Base-by-base conservation (phyloP, 257 asterid genomes). In the Nicotiana noctiflora region DNA sequence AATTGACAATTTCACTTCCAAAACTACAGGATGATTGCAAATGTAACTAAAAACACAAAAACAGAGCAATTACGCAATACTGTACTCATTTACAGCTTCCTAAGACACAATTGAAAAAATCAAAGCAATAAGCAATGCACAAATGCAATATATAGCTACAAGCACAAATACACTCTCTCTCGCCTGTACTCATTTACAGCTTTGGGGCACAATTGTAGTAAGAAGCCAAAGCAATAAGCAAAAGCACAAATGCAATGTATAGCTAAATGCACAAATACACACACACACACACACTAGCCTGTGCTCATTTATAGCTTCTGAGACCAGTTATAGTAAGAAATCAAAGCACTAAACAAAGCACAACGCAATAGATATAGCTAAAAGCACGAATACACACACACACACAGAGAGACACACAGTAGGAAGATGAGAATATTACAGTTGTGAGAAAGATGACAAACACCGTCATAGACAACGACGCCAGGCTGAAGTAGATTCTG, bases 381-480 rank as follows among this genome's bases (percentile, higher is more conserved):
- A 70, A 19, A 70, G 19, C 57, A 40, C 19, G 11, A n/a, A 37
- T 11, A 6, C 4, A 18, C 37, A 31, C 34, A 31, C 34, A 5
- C 37, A 5, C 7, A 5, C 7, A 5, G 1, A 27, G 29, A 27
- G 37, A 32, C 8, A 37, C 51, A 37, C 31, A 37, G 32, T 21
- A 21, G 61, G 40, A 74, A 49, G 15, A 6, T 49, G 40, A 23
- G 37, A 49, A 74, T 74, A 51, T 13, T 34, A 95, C 99, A 97
- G 32, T 77, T 60, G 86, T 93, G 98, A 84, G 97, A 92, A 44
- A 93, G 94, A 80, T 92, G 97, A 82, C 98, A 95, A 83, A 95
- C 96, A 84, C 97, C 98, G 86, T 95, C 97, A 89, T 93, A 92
- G 3, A 95, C 87, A 79, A 95, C 89, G 13, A 93, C 98, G 51